Conservation (phyloP, 192 early-diverging fungal genomes). For the Spizellomyces punctatus region DNA sequence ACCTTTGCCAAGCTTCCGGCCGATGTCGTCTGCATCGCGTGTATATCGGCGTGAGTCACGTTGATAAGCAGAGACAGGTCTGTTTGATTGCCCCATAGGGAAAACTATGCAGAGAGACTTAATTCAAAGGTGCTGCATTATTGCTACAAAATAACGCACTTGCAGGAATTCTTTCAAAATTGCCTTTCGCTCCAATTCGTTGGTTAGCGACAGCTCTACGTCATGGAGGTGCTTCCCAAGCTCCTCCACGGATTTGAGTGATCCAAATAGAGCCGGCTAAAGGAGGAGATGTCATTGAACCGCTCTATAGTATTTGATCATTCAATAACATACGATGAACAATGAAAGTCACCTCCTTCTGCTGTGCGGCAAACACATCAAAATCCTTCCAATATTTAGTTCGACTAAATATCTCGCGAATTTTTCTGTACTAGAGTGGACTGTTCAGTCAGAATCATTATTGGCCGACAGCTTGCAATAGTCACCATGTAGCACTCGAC, state of each 20-base stretch:
- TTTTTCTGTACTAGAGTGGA: slow-evolving; percentile 44
- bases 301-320: neutral
- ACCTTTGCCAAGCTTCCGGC: slow-evolving; percentile 45
- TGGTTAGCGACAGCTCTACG: neutral
- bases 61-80: slow-evolving; percentile 81
- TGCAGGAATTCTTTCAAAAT: slow-evolving; percentile 28
- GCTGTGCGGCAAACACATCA: slow-evolving; percentile 73
- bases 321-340: neutral
- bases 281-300: neutral
- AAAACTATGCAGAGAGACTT: slow-evolving; percentile 51
- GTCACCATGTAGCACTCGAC: slow-evolving; percentile 82
- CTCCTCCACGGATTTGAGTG: slow-evolving; percentile 51
- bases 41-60: slow-evolving; percentile 65
- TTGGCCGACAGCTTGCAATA: no score
- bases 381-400: slow-evolving; percentile 64
- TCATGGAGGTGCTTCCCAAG: slow-evolving; percentile 62
- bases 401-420: slow-evolving; percentile 57
- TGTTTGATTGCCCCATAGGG: slow-evolving; percentile 88
- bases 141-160: neutral
- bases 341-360: slow-evolving; percentile 19
- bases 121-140: neutral
- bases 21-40: slow-evolving; percentile 65
- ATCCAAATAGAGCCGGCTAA: slow-evolving; percentile 23
- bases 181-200: slow-evolving; percentile 3
- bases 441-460: neutral